Base-by-base conservation (phyloP, 2,329 filamentous ascomycete genomes). In the Magnaporthiopsis incrustans region DNA sequence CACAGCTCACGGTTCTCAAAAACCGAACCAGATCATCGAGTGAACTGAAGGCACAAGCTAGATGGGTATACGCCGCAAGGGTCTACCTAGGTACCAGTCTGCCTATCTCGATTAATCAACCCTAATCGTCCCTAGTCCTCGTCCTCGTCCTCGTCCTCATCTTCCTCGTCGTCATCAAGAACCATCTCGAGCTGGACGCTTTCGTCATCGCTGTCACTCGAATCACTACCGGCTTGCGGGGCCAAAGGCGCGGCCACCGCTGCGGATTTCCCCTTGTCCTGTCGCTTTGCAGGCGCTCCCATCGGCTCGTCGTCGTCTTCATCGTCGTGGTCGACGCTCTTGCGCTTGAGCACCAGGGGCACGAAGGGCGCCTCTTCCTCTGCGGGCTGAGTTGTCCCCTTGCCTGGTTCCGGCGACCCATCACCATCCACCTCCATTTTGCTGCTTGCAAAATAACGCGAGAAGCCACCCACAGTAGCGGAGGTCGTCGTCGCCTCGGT, bases 111-210 rank as follows among this genome's bases (percentile, higher is more conserved):
- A 1, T 73, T 67, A 3, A 3, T 71, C 64, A 12, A 71, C 67
- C 7, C 35, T 38, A 5, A 38, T 38, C 35, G 11, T 67, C 67
- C 30, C 30, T 30, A 30, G 2, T 70, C 69, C 0, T 27, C 57
- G 25, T 58, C 57, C 57, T 30, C 57, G 57, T 30, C 26, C 57
- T 57, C 38, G 73, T 75, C 71, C 1, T 76, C 76, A 0, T 80
- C 78, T 0, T 80, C 78, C 0, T 80, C 77, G 12, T 81, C 79
- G 22, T 82, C 81, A 12, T 86, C 83, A 12, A 86, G 71, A 59
- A 84, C 82, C 82, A 85, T 85, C 64, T 85, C 83, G 64, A 86
- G 74, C 72, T 85, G 81, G 15, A 85, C 79, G 65, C 83, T 85
- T 64, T 80, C 82, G 64, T 59, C 56, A 59, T 85, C 82, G 35